Base-by-base conservation (phyloP, 1,139 yeast genomes). In the Geotrichum macrosporum region DNA sequence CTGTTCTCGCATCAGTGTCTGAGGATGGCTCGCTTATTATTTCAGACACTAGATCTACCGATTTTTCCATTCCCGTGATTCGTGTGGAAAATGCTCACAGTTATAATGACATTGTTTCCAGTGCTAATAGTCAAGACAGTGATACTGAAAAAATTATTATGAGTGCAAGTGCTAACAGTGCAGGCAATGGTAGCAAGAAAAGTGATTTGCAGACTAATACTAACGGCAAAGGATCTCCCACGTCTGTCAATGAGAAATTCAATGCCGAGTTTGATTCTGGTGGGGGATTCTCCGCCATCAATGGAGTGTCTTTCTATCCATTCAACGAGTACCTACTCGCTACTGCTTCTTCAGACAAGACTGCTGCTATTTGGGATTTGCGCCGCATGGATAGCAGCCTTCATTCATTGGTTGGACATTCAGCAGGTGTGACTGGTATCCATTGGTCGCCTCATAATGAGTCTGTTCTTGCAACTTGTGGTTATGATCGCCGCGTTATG, bases 361-460 rank as follows among this genome's bases (percentile, higher is more conserved):
- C 58, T 0, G 65, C 86, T 1, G 72, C 72, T 27, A 57, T 85
- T 3, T 84, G 88, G 83, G 97, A 89, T 61, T 58, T 84, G 18
- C 72, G 96, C 55, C 60, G 60, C 27, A 54, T 59, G 48, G 58
- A 60, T 20, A 47, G 50, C 16, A 51, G 56, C 38, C 15, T 47
- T 26, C 47, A 44, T 22, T 36, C 46, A 10, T 34, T 44, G 9
- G 24, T 53, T 74, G 50, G 50, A 5, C 53, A 50, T 22, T 34
- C 45, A 12, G 46, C 40, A 15, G 46, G 46, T 4, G 50, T 47
- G 16, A 39, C 47, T 3, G 34, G 36, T 10, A 55, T 53, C 10
- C 78, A 82, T 57, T 88, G 95, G 94, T 86, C 84, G 55, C 87
- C 88, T 1, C 70, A 67, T 26, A 63, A 66, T 34, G 75, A 75